Percentiles rank a stretch among this genome's conserved stretches.
Evolutionary conservation across 495 filamentous ascomycete species (phyloP).

Genomic region (Jackrogersella multiformis): DNA sequence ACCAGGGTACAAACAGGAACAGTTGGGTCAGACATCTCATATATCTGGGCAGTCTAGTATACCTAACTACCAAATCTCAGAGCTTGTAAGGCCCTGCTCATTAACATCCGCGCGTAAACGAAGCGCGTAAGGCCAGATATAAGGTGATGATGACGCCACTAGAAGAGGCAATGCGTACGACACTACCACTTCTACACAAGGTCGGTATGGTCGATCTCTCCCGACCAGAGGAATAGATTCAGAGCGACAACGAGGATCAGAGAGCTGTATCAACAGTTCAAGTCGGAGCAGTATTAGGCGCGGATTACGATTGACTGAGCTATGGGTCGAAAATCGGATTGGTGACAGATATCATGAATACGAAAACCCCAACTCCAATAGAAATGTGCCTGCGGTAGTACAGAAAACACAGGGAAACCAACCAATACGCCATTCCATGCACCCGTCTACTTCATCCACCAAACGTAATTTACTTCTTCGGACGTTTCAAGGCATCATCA

Average conservation of each 20-base stretch:
- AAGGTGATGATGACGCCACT: slow-evolving; percentile 22
- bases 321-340: slow-evolving; percentile 1
- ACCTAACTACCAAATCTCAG: not conserved
- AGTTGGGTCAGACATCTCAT: slow-evolving; percentile 24
- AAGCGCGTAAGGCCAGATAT: slow-evolving; percentile 30
- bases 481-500: slow-evolving; percentile 39
- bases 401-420: slow-evolving; percentile 16
- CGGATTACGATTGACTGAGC: not conserved
- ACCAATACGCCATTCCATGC: slow-evolving; percentile 33
- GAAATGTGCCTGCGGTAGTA: slow-evolving; percentile 13
- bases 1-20: slow-evolving; percentile 44
- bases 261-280: slow-evolving; percentile 38
- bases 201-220: slow-evolving; percentile 44
- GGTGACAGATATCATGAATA: slow-evolving; percentile 21
- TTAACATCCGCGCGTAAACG: slow-evolving; percentile 44
- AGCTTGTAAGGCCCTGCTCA: slow-evolving; percentile 28
- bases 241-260: slow-evolving; percentile 35
- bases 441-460: not conserved
- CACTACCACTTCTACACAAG: slow-evolving; percentile 35
- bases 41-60: not conserved
- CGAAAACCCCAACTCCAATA: slow-evolving; percentile 41
- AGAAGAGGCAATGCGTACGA: slow-evolving; percentile 27
- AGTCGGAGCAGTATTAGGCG: slow-evolving; percentile 12
- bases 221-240: slow-evolving; percentile 40
- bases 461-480: slow-evolving; percentile 31